Evolutionary conservation across 352 stramenopile genomes (phyloP).

Genomic region (Phytophthora hibernalis): DNA sequence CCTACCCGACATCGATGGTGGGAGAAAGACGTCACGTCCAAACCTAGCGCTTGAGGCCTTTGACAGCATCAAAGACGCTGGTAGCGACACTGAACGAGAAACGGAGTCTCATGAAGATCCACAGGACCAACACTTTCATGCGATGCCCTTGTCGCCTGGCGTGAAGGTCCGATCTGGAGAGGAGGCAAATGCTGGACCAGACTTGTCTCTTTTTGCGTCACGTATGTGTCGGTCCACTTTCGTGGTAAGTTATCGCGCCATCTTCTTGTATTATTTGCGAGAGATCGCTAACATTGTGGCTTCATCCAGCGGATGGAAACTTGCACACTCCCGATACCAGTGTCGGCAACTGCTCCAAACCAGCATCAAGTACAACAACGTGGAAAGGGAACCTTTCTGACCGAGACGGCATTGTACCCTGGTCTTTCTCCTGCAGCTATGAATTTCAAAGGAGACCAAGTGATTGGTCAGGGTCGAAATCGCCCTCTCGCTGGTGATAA

Average conservation of each 20-base stretch:
- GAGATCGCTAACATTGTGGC: background rate
- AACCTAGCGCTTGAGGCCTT: slow-evolving; percentile 19
- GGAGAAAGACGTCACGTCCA: slow-evolving; percentile 6
- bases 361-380: slow-evolving; percentile 5
- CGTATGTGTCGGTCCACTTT: slow-evolving; percentile 44
- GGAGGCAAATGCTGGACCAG: slow-evolving; percentile 30
- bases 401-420: slow-evolving; percentile 24
- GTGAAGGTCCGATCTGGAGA: slow-evolving; percentile 42
- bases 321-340: slow-evolving; percentile 6
- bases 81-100: background rate
- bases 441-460: slow-evolving; percentile 1
- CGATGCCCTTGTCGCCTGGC: slow-evolving; percentile 39
- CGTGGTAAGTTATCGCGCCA: slow-evolving; percentile 21
- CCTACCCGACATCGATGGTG: slow-evolving; percentile 23
- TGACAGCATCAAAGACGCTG: background rate
- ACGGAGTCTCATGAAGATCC: slow-evolving; percentile 14
- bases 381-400: slow-evolving; percentile 22
- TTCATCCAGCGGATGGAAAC: slow-evolving; percentile 32
- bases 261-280: background rate
- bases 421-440: background rate
- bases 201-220: slow-evolving; percentile 35
- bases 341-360: background rate
- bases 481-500: background rate
- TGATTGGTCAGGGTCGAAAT: background rate
- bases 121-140: slow-evolving; percentile 36